Evolutionary conservation across 179 eudicot species (phyloP), one percentile per base, ranked within the genome.

Genomic region (Beta lomatogona): DNA sequence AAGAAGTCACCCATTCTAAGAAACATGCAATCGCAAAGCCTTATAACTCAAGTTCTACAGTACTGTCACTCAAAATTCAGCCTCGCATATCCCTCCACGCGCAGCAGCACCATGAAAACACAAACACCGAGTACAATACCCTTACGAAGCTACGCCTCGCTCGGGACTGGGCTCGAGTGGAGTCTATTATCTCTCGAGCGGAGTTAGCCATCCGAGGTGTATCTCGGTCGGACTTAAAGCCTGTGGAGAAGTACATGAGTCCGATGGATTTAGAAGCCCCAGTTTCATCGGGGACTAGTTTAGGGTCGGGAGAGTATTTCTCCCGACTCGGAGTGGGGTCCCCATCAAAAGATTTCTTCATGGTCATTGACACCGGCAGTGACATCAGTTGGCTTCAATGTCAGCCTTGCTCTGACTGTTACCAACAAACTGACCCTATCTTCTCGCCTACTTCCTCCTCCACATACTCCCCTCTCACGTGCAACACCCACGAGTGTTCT

Each of bases 291-390:
- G 95, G 90, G 0, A 84, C 87, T 0, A 81, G 84, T 28, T 91
- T 89, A 16, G 99, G 99, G 5, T 90, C 94, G 18, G 98, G 99
- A 71, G 99, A 95, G 92, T 95, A 95, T 85, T 92, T 95, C 92
- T 89, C 98, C 1, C 91, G 97, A 15, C 48, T 95, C 31, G 98
- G 99, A 0, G 74, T 95, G 1, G 99, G 99, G 0, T 89, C 90
- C 8, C 99, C 99, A 1, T 76, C 95, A 1, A 87, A 75, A 21
- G 85, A 91, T 45, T 84, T 79, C 28, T 95, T 86, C 86, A 90
- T 95, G 98, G 98, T 94, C 3, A 73, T 95, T 5, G 98, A 95
- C 69, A 93, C 99, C 0, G 99, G 99, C 0, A 92, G 97, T 81
- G 99, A 95, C 90, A 85, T 95, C 81, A 92, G 88, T 16, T 95